Conservation (phyloP, 805 yeast genomes). For the Zygoascus tannicola region DNA sequence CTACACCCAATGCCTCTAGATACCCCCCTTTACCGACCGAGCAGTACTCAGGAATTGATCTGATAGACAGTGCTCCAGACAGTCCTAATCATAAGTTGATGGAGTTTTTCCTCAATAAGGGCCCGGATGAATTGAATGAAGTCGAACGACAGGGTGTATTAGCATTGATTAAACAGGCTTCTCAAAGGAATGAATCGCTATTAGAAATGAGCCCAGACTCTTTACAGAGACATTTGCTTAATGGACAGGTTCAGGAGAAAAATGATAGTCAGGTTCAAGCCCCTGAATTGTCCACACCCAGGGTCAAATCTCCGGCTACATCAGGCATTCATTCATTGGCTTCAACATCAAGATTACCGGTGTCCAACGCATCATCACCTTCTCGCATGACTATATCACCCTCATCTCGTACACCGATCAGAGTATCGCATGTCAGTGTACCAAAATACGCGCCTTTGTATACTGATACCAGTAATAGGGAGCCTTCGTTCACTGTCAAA, state of each 20-base stretch:
- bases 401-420: constrained; percentile 1
- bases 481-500: constrained; percentile 24
- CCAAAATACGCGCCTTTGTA: neutral
- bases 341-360: too few species aligned
- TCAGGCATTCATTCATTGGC: too few species aligned
- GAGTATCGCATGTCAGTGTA: neutral
- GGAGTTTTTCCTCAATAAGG: constrained; percentile 62
- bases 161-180: constrained; percentile 15
- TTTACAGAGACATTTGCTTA: neutral
- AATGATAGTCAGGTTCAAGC: too few species aligned
- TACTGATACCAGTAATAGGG: neutral
- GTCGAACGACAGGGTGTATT: constrained; percentile 68
- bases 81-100: constrained; percentile 53
- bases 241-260: neutral
- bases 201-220: neutral
- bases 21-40: too few species aligned
- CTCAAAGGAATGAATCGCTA: constrained; percentile 1
- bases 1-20: too few species aligned
- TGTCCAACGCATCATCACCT: too few species aligned
- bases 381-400: neutral
- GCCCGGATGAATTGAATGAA: constrained; percentile 62
- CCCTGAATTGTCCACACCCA: too few species aligned
- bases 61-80: neutral
- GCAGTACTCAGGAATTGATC: neutral
- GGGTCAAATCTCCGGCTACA: too few species aligned